Evolutionary conservation across 2,329 filamentous ascomycete species (phyloP), one percentile per base, ranked within the genome.

Genomic region (Mycosphaerella sp.): DNA sequence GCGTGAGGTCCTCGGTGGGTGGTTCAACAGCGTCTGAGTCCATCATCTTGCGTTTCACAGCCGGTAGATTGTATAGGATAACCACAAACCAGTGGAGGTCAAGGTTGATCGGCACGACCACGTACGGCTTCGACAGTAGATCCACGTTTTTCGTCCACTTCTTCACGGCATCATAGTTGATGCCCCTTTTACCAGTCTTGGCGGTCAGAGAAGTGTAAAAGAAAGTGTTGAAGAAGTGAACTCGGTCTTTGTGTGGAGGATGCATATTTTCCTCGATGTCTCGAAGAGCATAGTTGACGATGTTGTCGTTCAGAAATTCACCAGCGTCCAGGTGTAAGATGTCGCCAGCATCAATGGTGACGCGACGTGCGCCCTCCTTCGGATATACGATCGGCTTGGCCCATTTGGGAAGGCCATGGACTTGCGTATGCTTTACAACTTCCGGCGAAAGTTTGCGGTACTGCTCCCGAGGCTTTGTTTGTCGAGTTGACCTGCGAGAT

Each of bases 151-250:
- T 79, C 0, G 93, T 97, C 93, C 93, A 98, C 42, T 83, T 81
- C 68, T 86, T 83, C 53, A 98, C 91, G 4, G 83, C 86, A 26
- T 87, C 82, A 66, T 95, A 96, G 64, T 95, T 90, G 71, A 95
- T 86, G 0, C 70, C 73, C 46, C 74, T 70, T 62, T 72, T 74
- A 36, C 81, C 76, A 54, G 76, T 77, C 12, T 72, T 69, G 6
- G 71, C 72, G 14, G 80, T 88, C 43, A 97, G 77, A 45, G 84
- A 85, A 17, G 85, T 82, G 66, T 87, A 97, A 71, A 97, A 96
- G 71, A 89, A 95, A 0, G 89, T 93, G 68, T 91, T 97, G 75
- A 95, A 92, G 62, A 95, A 87, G 68, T 95, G 89, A 3, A 95
- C 82, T 0, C 81, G 78, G 1, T 78, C 75, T 9, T 78, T 73